Base-by-base conservation (phyloP, 169 alveolate genomes). In the Miamiensis avidus region DNA sequence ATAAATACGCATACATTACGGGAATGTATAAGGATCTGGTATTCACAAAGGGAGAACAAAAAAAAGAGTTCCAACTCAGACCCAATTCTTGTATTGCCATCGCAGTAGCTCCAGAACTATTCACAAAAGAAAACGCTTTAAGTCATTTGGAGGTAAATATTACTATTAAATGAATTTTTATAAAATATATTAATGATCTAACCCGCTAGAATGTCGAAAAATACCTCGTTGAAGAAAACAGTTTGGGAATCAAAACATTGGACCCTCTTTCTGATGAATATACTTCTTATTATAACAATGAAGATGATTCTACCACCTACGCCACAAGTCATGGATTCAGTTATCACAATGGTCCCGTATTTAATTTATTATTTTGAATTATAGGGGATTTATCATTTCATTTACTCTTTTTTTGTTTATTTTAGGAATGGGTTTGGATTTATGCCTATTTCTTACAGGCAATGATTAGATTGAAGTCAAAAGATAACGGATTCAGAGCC, bases 341-440 rank as follows among this genome's bases (percentile, higher is more conserved):
- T 82, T 97, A 97, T 82, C 99, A 97, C 69, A 93, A 98, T 89
- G 99, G 99, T 1, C 99, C 99, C n/a, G 99, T 79, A 79, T 29
- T 4, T n/a, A 49, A 49, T 11, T 11, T 49, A 49, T 49, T 11
- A 11, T 49, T 49, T 11, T 11, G 4, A 49, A 49, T 11, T 49
- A 49, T 11, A 49, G 4, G 69, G 26, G 20, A 11, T 29, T 32
- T 64, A 49, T 1, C 25, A 49, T 49, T 0, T 49, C n/a, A 0
- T 79, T 73, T 15, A 6, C 31, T 15, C 1, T n/a, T 73, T 65
- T 49, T 11, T 65, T 34, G 27, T 49, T 49, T 6, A 11, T 49
- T n/a, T 79, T n/a, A 79, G 84, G 90, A 98, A 85, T 98, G 99
- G 99, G 95, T 98, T 16, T 98, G 99, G 99, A 98, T 98, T 25